Evolutionary conservation across 805 yeast species (phyloP).

Genomic region (Sugiyamaella mastotermitis): DNA sequence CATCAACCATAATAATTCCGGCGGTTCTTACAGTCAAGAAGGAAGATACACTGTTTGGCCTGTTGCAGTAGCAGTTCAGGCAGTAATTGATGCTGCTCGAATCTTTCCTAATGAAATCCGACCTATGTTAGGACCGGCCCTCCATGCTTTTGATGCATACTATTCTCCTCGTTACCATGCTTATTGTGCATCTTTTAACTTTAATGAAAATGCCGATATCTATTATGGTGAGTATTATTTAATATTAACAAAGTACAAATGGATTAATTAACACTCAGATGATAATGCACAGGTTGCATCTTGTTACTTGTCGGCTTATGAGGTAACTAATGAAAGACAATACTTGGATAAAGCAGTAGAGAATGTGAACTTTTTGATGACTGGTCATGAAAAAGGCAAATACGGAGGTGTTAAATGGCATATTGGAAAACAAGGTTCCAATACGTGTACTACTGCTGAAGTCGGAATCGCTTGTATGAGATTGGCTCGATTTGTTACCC

Average conservation of each 20-base stretch:
- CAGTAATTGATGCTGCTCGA: conserved; percentile 58
- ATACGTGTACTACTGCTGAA: conserved; percentile 64
- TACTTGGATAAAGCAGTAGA: conserved; percentile 53
- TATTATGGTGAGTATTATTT: no score
- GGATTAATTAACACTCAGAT: conserved; percentile 35
- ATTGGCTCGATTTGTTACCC: conserved; percentile 46
- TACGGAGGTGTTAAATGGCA: conserved; percentile 70
- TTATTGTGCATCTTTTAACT: conserved; percentile 59
- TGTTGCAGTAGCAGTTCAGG: conserved; percentile 58
- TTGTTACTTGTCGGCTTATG: conserved; percentile 59
- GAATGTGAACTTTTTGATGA: conserved; percentile 54
- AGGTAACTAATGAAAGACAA: conserved; percentile 51
- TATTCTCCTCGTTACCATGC: conserved; percentile 47
- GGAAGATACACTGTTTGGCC: conserved; percentile 64
- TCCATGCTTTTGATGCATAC: conserved; percentile 45
- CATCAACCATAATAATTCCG: conserved; percentile 25
- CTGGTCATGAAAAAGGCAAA: conserved; percentile 51
- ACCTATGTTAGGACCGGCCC: conserved; percentile 49
- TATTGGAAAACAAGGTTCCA: conserved; percentile 49
- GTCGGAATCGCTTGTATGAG: conserved; percentile 57
- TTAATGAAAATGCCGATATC: conserved; percentile 54
- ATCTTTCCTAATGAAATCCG: conserved; percentile 44
- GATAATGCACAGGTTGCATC: conserved; percentile 72
- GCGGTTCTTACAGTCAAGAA: conserved; percentile 46
- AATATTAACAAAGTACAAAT: not conserved